Base-by-base conservation (phyloP, 306 rosid genomes). In the Quercus ilex region DNA sequence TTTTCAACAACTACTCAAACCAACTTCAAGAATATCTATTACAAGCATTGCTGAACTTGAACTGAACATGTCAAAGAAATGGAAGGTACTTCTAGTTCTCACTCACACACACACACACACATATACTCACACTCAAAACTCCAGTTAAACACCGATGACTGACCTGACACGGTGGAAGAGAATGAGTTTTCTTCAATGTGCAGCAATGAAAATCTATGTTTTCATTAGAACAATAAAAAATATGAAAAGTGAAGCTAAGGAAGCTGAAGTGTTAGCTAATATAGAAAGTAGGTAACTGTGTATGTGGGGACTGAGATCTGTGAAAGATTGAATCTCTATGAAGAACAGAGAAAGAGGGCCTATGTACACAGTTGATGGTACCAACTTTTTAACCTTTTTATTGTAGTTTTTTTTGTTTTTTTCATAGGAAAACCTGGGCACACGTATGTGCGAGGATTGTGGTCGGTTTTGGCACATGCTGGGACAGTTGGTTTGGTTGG, bases 1-100 rank as follows among this genome's bases (percentile, higher is more conserved):
- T 74, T 81, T 80, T 83, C 86, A 46, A 79, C 83, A 88, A 88
- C 96, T 68, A 89, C 89, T 85, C 74, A 14, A 77, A 88, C 92
- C 82, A 85, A 91, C 89, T 13, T 46, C 13, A 5, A 65, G 62
- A 81, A 82, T 80, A 88, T 4, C 60, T 53, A 73, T 18, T 55
- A 60, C 63, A 21, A 79, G 59, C 71, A 79, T 71, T 78, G 83
- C 9, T 74, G 38, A 82, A 46, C 60, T 70, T 23, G 26, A 78
- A 69, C 74, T 8, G 46, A 8, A 70, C 49, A 58, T 62, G 31
- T 33, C 31, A 73, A 78, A 75, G 81, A 74, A 85, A 85, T 20
- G 80, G 74, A 31, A 68, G 33, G 78, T 71, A 52, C 10, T 55
- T 51, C 26, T 38, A 57, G 58, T 73, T 60, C 58, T 30, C 31